These are phyloP conservation scores for Nitzschia inconspicua DNA, from an alignment of 108 stramenopile genomes.

Conservation along the genomic window DNA sequence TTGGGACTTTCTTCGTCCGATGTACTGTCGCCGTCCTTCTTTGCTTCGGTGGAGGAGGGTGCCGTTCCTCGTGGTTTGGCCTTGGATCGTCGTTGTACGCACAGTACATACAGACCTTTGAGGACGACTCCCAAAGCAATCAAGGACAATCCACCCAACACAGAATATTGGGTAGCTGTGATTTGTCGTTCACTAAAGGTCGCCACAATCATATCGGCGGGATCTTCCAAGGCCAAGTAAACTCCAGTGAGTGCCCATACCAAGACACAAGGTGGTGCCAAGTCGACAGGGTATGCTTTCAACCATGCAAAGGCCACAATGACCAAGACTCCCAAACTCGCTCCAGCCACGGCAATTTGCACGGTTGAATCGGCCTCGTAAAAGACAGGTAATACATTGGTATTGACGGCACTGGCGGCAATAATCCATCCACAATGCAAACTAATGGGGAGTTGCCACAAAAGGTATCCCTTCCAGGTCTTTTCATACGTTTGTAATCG, in stretches of 20 bases:
- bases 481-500: background rate
- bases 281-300: slow-evolving; percentile 22
- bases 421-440: background rate
- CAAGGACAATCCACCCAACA: background rate
- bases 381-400: slow-evolving; percentile 56
- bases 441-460: background rate
- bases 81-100: background rate
- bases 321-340: slow-evolving; percentile 39
- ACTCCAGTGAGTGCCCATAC: slow-evolving; percentile 61
- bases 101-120: background rate
- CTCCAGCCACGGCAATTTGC: slow-evolving; percentile 45
- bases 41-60: no score
- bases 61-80: no score
- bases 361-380: slow-evolving; percentile 22
- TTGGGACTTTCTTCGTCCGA: no score
- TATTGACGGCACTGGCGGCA: slow-evolving; percentile 30
- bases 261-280: slow-evolving; percentile 48
- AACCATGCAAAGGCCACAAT: slow-evolving; percentile 46
- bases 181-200: background rate
- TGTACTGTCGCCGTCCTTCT: no score
- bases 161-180: background rate
- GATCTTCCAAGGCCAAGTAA: slow-evolving; percentile 34
- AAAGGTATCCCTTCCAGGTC: background rate
- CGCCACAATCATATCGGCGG: background rate
- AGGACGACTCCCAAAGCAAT: background rate